These are phyloP conservation scores for Rhizodiscina lignyota DNA, from an alignment of 495 filamentous ascomycete genomes.

Conservation along the genomic window DNA sequence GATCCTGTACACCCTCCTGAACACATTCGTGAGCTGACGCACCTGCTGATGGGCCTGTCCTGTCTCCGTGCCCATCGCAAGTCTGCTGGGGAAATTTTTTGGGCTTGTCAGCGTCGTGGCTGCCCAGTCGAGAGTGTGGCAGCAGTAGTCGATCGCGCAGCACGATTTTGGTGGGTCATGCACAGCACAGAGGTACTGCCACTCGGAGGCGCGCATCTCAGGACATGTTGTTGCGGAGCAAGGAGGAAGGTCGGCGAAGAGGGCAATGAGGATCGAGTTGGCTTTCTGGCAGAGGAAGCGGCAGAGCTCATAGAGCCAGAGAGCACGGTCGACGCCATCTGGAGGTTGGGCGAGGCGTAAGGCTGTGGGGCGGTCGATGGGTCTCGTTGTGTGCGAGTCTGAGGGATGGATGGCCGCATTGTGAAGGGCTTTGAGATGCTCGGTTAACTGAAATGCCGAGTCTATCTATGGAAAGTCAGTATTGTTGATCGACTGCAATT, in stretches of 20 bases:
- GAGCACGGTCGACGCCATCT: constrained; percentile 56
- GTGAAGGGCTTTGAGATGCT: constrained; percentile 88
- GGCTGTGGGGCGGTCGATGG: constrained; percentile 61
- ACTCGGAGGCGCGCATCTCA: constrained; percentile 96
- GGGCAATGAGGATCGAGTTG: constrained; percentile 77
- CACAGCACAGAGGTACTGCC: constrained; percentile 97
- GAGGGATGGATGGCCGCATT: constrained; percentile 54
- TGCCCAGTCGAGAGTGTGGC: constrained; percentile 94
- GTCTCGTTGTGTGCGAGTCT: constrained; percentile 32
- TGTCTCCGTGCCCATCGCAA: constrained; percentile 44
- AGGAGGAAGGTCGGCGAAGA: constrained; percentile 75
- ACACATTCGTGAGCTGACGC: constrained; percentile 83
- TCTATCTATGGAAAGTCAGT: constrained; percentile 35
- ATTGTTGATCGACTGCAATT: neutral
- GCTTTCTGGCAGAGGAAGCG: constrained; percentile 87
- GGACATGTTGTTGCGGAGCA: constrained; percentile 79
- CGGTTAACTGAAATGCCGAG: constrained; percentile 94
- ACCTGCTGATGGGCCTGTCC: constrained; percentile 32
- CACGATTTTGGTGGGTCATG: constrained; percentile 90
- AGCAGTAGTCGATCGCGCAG: constrained; percentile 97
- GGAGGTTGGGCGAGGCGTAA: constrained; percentile 60
- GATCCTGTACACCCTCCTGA: constrained; percentile 83
- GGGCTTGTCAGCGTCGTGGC: constrained; percentile 75
- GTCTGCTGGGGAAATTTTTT: constrained; percentile 80
- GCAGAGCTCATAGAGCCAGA: constrained; percentile 97